Base-by-base conservation (phyloP, 352 stramenopile species). In the Peronosclerospora sorghi region DNA sequence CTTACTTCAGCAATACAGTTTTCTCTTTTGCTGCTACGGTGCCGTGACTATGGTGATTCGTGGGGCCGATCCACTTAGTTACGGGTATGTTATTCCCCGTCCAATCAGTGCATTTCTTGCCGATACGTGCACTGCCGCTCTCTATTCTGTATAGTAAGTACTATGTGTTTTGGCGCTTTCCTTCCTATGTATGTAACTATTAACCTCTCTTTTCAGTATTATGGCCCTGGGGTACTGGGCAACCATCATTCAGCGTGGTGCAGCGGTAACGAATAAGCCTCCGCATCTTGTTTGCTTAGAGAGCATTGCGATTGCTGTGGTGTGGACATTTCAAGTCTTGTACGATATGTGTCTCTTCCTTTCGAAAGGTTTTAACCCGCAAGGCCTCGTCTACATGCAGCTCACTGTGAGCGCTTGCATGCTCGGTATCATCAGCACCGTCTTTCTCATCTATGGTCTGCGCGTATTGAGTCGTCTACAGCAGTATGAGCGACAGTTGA, bases 71-170 rank as follows among this genome's bases (percentile, higher is more conserved):
- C 62, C 62, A n/a, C 46, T 55, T 19, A 68, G 61, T 36, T 76
- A 73, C 24, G 59, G 54, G 6, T 62, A 68, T 43, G 41, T 69
- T 10, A 58, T 76, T 15, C 61, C 62, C 4, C 65, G 51, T 15
- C 51, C 61, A 8, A 60, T 76, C 32, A 59, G 51, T 19, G 49
- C 40, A 13, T 70, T 68, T 35, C 54, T 76, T 32, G 56, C 57
- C 8, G 59, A 70, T 48, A 65, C 65, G 1, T 76, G 65, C 51
- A 76, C 65, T 17, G 58, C 62, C 12, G 65, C 61, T 12, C 55
- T 76, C 8, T 73, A 73, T 45, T 69, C 65, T 9, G 59, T 76
- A 28, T 76, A 69, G 61, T 72, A 68, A 40, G 62, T 76, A 23
- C 13, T 17, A 7, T 35, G n/a, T n/a, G n/a, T 17, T 5, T 17